Conservation (phyloP, 345 rosid species). For the Pseudoturritis turrita region DNA sequence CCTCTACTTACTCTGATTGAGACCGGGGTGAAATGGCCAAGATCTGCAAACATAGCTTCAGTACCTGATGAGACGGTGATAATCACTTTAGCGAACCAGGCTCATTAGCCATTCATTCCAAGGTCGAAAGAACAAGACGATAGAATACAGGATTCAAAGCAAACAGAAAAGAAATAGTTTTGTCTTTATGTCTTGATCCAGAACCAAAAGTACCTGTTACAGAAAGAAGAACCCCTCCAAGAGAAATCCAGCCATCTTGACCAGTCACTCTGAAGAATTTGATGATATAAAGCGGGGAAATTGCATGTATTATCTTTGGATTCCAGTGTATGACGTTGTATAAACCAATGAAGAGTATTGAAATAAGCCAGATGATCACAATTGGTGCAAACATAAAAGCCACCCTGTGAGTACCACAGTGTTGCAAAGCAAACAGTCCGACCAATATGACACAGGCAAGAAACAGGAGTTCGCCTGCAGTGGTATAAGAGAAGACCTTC, state of each 20-base stretch:
- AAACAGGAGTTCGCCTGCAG: constrained; percentile 57
- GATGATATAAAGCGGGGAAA: constrained; percentile 75
- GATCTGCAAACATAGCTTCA: constrained; percentile 95
- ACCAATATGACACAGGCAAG: constrained; percentile 83
- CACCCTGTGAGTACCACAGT: constrained; percentile 81
- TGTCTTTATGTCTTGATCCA: neutral
- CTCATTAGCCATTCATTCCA: neutral
- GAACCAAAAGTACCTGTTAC: constrained; percentile 64
- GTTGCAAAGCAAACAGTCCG: constrained; percentile 93
- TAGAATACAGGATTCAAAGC: neutral
- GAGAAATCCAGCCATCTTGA: constrained; percentile 91
- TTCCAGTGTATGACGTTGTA: constrained; percentile 74
- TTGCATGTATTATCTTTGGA: constrained; percentile 63
- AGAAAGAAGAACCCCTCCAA: constrained; percentile 87
- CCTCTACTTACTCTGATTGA: constrained; percentile 65
- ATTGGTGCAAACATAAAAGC: constrained; percentile 91
- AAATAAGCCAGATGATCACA: constrained; percentile 74
- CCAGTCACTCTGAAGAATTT: constrained; percentile 67
- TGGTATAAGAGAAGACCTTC: constrained; percentile 2
- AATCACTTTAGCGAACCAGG: constrained; percentile 6
- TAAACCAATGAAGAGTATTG: constrained; percentile 66
- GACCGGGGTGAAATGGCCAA: constrained; percentile 88
- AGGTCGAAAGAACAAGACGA: neutral
- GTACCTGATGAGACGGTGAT: constrained; percentile 56
- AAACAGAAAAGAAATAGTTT: neutral